Percentiles rank a stretch among this genome's conserved stretches.
These are phyloP conservation scores for Daucus carota DNA, from an alignment of 129 eudicot species.

Conservation along the genomic window DNA sequence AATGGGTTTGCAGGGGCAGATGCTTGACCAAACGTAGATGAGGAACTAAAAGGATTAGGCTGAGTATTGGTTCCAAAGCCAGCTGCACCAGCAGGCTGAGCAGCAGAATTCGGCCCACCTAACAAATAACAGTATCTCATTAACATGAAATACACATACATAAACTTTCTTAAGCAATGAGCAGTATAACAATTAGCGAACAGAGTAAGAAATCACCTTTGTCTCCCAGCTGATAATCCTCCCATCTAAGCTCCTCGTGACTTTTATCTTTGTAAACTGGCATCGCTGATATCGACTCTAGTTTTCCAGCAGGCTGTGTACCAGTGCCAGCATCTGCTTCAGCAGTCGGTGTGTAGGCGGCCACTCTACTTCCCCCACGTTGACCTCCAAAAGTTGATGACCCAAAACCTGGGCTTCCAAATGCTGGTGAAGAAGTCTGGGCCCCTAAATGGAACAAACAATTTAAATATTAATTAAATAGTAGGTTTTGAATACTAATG, in stretches of 20 bases:
- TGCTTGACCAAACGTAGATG: slow-evolving; percentile 63
- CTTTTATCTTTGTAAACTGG: slow-evolving; percentile 82
- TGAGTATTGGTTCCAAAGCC: slow-evolving; percentile 49
- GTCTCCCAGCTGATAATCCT: slow-evolving; percentile 88
- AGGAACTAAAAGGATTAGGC: slow-evolving; percentile 47
- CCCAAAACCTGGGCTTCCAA: slow-evolving; percentile 62
- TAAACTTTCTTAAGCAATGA: slow-evolving; percentile 1
- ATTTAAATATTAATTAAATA: background rate
- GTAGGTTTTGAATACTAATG: background rate
- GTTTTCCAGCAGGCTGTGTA: slow-evolving; percentile 66
- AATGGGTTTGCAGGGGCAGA: slow-evolving; percentile 46
- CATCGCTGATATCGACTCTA: slow-evolving; percentile 94
- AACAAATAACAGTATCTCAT: slow-evolving; percentile 6
- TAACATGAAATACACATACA: background rate
- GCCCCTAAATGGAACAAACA: slow-evolving; percentile 40
- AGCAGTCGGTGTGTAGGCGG: slow-evolving; percentile 66
- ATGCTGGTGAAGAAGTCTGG: slow-evolving; percentile 59
- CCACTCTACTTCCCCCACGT: slow-evolving; percentile 73
- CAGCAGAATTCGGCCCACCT: slow-evolving; percentile 93
- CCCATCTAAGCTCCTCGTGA: slow-evolving; percentile 98
- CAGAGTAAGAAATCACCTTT: slow-evolving; percentile 43
- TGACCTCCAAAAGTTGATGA: slow-evolving; percentile 68
- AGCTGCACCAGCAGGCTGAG: slow-evolving; percentile 55
- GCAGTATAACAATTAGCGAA: background rate
- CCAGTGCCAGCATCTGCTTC: slow-evolving; percentile 57